A percentile compares a stretch with the other conserved stretches of the same genome.
These are phyloP conservation scores for Phytophthora melonis DNA, from an alignment of 352 stramenopile species.

Conservation along the genomic window DNA sequence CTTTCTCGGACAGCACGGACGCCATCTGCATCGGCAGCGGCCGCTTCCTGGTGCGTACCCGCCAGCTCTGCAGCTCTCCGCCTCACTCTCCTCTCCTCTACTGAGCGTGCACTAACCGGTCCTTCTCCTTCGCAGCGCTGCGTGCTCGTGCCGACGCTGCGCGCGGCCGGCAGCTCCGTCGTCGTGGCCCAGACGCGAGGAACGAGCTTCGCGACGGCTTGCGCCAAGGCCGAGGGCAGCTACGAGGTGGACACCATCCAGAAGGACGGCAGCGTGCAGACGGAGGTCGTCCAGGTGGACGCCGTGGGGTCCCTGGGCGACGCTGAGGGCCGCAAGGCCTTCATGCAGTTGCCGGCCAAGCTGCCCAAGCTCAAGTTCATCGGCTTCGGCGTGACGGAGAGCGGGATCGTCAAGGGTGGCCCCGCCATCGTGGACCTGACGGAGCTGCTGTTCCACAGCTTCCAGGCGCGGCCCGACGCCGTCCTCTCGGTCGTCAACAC, in stretches of 20 bases:
- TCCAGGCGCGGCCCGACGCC: slow-evolving; percentile 49
- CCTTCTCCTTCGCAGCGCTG: slow-evolving; percentile 38
- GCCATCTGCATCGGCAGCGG: slow-evolving; percentile 75
- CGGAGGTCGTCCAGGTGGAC: slow-evolving; percentile 44
- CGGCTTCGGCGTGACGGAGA: slow-evolving; percentile 76
- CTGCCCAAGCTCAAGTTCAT: slow-evolving; percentile 56
- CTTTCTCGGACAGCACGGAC: slow-evolving; percentile 35
- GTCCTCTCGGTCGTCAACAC: slow-evolving; percentile 81
- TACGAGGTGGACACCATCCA: slow-evolving; percentile 81
- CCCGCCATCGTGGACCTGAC: slow-evolving; percentile 59
- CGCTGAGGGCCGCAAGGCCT: slow-evolving; percentile 39
- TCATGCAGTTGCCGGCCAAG: slow-evolving; percentile 50
- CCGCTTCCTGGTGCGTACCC: slow-evolving; percentile 66
- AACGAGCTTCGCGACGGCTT: slow-evolving; percentile 59
- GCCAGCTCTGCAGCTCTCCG: background rate
- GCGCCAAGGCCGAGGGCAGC: slow-evolving; percentile 33
- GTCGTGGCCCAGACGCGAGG: slow-evolving; percentile 75
- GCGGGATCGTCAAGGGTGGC: slow-evolving; percentile 41
- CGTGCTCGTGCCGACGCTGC: slow-evolving; percentile 71
- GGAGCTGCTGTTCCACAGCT: slow-evolving; percentile 56
- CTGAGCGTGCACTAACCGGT: background rate
- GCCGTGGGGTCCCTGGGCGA: slow-evolving; percentile 52
- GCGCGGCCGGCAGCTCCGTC: slow-evolving; percentile 45
- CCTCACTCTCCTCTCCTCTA: background rate
- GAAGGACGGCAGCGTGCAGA: slow-evolving; percentile 53